Conservation (phyloP, 805 yeast species). For the Spathaspora arborariae region DNA sequence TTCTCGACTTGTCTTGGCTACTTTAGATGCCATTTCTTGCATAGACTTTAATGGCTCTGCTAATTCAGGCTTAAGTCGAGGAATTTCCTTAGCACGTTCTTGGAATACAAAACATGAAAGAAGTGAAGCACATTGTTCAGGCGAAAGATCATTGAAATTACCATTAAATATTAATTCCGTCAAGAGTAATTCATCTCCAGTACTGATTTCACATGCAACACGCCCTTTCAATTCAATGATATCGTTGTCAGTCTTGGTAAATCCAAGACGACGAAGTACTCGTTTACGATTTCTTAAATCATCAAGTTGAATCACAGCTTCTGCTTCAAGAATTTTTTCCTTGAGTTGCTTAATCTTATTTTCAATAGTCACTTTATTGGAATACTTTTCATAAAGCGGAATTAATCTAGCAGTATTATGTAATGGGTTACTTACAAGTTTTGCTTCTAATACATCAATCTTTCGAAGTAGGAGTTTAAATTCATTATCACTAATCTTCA, state of each 20-base stretch:
- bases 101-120: slow-evolving; percentile 95
- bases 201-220: slow-evolving; percentile 93
- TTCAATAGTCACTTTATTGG: slow-evolving; percentile 58
- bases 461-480: slow-evolving; percentile 71
- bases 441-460: slow-evolving; percentile 77
- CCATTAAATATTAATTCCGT: slow-evolving; percentile 96
- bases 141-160: slow-evolving; percentile 80
- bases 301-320: slow-evolving; percentile 89
- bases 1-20: slow-evolving; percentile 86
- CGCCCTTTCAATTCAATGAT: slow-evolving; percentile 95
- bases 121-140: slow-evolving; percentile 90
- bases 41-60: slow-evolving; percentile 87
- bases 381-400: slow-evolving; percentile 62
- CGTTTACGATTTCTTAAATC: slow-evolving; percentile 91
- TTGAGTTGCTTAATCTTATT: slow-evolving; percentile 56
- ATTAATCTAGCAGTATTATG: slow-evolving; percentile 56
- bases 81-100: slow-evolving; percentile 86
- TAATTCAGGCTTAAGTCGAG: slow-evolving; percentile 81
- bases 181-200: slow-evolving; percentile 80
- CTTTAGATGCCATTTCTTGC: slow-evolving; percentile 86
- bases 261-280: slow-evolving; percentile 87
- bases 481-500: slow-evolving; percentile 85
- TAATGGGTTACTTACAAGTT: slow-evolving; percentile 66
- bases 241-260: slow-evolving; percentile 72
- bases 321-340: slow-evolving; percentile 73